Conservation (phyloP, 148 eudicot genomes). For the Oxyria digyna region DNA sequence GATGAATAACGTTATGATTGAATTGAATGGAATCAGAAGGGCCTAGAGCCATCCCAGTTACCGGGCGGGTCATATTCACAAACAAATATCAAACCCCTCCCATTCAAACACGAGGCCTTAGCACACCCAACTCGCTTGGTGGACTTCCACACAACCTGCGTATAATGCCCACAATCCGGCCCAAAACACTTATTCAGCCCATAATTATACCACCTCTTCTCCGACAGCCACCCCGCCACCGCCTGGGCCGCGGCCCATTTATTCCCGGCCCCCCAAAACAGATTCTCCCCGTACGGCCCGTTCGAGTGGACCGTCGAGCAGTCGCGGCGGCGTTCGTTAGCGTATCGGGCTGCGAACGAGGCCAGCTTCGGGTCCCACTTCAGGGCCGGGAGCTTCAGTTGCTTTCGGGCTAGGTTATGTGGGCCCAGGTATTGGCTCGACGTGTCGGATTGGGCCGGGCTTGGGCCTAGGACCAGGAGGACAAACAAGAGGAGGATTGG, state of each 20-base stretch:
- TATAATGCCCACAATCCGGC: conserved; percentile 29
- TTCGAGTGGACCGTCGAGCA: conserved; percentile 20
- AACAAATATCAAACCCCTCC: conserved; percentile 14
- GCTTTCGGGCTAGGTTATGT: conserved; percentile 17
- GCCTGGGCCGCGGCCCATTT: conserved; percentile 11
- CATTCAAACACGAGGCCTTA: conserved; percentile 14
- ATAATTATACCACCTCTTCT: conserved; percentile 16
- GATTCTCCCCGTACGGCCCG: conserved; percentile 30
- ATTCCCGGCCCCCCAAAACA: conserved; percentile 25
- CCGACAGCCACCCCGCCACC: conserved; percentile 16
- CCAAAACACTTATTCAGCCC: conserved; percentile 9
- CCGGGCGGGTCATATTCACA: conserved; percentile 33
- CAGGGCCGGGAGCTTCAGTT: conserved; percentile 1
- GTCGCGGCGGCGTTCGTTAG: conserved; percentile 10
- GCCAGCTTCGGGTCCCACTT: conserved; percentile 19
- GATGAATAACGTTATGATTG: not conserved
- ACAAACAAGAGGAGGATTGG: conserved; percentile 6
- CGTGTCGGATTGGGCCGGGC: not conserved
- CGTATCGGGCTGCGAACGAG: conserved; percentile 11
- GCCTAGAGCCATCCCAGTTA: conserved; percentile 5
- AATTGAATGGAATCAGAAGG: not conserved
- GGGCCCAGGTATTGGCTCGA: conserved; percentile 11
- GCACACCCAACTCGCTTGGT: conserved; percentile 24
- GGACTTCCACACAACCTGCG: conserved; percentile 20
- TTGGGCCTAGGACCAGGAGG: not conserved